phyloP scores from a whole-genome alignment of 257 asterid genomes.

The Nicotiana sylvestris region DNA sequence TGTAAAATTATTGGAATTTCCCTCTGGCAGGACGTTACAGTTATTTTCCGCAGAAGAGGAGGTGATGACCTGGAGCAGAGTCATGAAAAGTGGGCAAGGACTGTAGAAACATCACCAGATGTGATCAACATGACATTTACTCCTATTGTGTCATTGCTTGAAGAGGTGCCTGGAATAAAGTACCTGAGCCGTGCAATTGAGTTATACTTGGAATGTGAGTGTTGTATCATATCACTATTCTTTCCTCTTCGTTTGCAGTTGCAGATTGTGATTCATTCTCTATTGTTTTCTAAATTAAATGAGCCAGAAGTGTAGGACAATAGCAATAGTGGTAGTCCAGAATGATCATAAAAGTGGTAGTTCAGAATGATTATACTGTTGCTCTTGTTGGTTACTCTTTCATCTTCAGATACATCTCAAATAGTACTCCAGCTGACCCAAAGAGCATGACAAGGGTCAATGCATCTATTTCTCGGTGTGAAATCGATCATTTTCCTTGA shows the following conservation, averaged over 20 bases:
- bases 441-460: not conserved
- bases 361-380: not conserved
- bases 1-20: conserved; percentile 6
- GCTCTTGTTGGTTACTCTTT: not conserved
- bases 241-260: not conserved
- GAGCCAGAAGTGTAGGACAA: not conserved
- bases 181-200: conserved; percentile 88
- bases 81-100: conserved; percentile 78
- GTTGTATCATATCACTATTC: not conserved
- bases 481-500: not conserved
- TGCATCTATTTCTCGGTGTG: not conserved
- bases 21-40: conserved; percentile 87
- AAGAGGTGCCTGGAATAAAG: conserved; percentile 82
- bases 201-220: conserved; percentile 87
- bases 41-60: conserved; percentile 97
- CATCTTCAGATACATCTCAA: not conserved
- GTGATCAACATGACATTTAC: conserved; percentile 92
- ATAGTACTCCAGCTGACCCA: not conserved
- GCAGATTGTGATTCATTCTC: not conserved
- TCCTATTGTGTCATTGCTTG: conserved; percentile 84
- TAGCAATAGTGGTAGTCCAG: not conserved
- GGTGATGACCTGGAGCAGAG: conserved; percentile 99
- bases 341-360: too few species aligned
- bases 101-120: conserved; percentile 93
- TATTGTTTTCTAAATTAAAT: not conserved